A percentile compares a stretch with the other conserved stretches of the same genome.
Evolutionary conservation across 805 yeast species (phyloP).

Genomic region (Candida broadrunensis): DNA sequence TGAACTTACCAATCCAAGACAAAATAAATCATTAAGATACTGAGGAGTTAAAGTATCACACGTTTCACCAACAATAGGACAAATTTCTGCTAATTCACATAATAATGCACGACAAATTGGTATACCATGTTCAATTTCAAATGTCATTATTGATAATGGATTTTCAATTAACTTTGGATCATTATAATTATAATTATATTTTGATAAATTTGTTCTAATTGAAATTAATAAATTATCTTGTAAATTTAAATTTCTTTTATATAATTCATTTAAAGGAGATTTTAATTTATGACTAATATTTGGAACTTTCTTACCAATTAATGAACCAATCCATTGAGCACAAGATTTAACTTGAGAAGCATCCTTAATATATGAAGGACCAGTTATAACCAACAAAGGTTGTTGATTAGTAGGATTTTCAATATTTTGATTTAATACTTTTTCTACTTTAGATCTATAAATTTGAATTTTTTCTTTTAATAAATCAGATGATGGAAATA

Average conservation of each 20-base stretch:
- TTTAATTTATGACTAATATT: not conserved
- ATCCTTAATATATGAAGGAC: slow-evolving; percentile 32
- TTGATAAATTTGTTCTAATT: slow-evolving; percentile 37
- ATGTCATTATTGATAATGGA: slow-evolving; percentile 16
- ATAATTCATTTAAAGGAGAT: slow-evolving; percentile 5
- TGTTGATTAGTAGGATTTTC: not conserved
- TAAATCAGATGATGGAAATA: slow-evolving; percentile 31
- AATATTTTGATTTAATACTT: slow-evolving; percentile 9
- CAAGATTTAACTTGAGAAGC: slow-evolving; percentile 35
- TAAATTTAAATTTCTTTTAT: slow-evolving; percentile 4
- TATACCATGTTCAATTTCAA: slow-evolving; percentile 36
- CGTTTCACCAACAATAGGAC: slow-evolving; percentile 45
- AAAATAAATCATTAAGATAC: slow-evolving; percentile 45
- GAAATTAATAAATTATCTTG: slow-evolving; percentile 21
- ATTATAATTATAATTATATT: slow-evolving; percentile 15
- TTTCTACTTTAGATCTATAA: slow-evolving; percentile 23
- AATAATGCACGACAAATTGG: slow-evolving; percentile 39
- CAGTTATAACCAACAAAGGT: slow-evolving; percentile 35
- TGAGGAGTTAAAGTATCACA: slow-evolving; percentile 51
- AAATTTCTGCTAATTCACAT: slow-evolving; percentile 36
- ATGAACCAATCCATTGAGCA: slow-evolving; percentile 37
- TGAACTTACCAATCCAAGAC: slow-evolving; percentile 43
- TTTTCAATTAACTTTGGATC: slow-evolving; percentile 1
- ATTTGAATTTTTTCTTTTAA: slow-evolving; percentile 25
- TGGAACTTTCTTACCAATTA: slow-evolving; percentile 11